Percentiles rank a stretch among this genome's conserved stretches.
phyloP scores from a whole-genome alignment of 768 basidiomycete genomes.

The Tricholoma saponaceum region DNA sequence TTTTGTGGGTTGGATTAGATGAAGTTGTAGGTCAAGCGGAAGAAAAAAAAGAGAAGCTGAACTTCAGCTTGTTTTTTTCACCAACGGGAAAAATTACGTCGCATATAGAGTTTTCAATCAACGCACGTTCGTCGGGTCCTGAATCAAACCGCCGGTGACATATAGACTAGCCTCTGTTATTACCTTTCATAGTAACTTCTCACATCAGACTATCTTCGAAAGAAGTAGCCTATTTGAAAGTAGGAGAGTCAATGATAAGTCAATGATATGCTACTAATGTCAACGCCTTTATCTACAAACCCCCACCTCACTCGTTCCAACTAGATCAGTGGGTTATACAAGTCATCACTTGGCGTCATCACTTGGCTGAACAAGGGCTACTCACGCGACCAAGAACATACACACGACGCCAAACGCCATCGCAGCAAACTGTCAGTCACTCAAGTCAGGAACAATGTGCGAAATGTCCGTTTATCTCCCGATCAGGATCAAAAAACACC shows the following conservation, averaged over 20 bases:
- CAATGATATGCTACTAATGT: background rate
- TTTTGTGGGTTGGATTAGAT: background rate
- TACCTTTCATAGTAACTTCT: background rate
- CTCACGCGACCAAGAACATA: constrained; percentile 92
- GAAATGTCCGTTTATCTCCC: background rate
- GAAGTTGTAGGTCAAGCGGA: constrained; percentile 14
- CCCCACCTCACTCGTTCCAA: constrained; percentile 62
- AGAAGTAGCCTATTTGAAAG: background rate
- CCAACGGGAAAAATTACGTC: constrained; percentile 27
- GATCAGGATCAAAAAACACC: constrained; percentile 18
- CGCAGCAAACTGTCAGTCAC: constrained; percentile 67
- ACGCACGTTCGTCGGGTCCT: constrained; percentile 54
- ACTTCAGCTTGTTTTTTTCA: constrained; percentile 7
- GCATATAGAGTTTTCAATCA: constrained; percentile 16
- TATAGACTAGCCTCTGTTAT: background rate
- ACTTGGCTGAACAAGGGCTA: constrained; percentile 17
- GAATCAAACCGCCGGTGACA: constrained; percentile 1
- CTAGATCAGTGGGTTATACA: constrained; percentile 28
- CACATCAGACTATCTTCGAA: background rate
- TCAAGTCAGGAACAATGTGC: constrained; percentile 5
- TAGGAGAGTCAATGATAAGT: background rate
- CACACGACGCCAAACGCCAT: constrained; percentile 89
- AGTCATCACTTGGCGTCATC: too few relatives aligned
- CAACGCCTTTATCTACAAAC: background rate
- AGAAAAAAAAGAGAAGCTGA: constrained; percentile 21